A percentile compares a stretch with the other conserved stretches of the same genome.
Conservation (phyloP, 306 rosid genomes). For the Ceratonia siliqua region DNA sequence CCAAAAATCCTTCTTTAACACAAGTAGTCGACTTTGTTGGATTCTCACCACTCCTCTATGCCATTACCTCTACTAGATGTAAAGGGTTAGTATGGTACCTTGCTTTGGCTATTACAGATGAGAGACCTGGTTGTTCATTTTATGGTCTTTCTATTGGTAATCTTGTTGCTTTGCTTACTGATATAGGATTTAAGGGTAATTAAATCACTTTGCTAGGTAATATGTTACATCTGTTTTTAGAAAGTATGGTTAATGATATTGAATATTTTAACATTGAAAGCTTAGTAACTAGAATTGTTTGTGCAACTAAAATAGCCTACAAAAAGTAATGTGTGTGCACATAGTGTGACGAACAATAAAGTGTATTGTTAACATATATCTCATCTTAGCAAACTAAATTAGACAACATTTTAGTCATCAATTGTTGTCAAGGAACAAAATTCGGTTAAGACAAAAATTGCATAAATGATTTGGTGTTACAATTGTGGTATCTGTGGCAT, state of each 20-base stretch:
- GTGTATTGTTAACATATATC: background rate
- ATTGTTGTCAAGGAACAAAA: background rate
- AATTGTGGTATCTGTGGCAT: background rate
- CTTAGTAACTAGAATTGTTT: background rate
- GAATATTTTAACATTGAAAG: conserved; percentile 7
- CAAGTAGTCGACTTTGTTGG: conserved; percentile 37
- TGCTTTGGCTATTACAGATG: conserved; percentile 48
- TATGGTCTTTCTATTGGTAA: conserved; percentile 34
- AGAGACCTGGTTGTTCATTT: conserved; percentile 46
- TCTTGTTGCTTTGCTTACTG: conserved; percentile 49
- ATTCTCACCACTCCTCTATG: conserved; percentile 47
- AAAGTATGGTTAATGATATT: background rate
- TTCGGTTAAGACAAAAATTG: background rate
- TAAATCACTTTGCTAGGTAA: background rate
- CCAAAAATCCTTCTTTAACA: conserved; percentile 37
- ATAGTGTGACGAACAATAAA: background rate
- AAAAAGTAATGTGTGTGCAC: background rate
- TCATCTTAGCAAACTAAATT: background rate
- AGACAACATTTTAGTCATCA: background rate
- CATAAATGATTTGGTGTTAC: background rate
- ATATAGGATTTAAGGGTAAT: conserved; percentile 56
- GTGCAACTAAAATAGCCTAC: too few relatives aligned
- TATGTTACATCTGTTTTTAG: background rate
- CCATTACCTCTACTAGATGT: conserved; percentile 31
- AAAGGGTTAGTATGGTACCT: conserved; percentile 62